Conservation (phyloP, 2,329 filamentous ascomycete genomes). For the Pseudocercospora crystallina region DNA sequence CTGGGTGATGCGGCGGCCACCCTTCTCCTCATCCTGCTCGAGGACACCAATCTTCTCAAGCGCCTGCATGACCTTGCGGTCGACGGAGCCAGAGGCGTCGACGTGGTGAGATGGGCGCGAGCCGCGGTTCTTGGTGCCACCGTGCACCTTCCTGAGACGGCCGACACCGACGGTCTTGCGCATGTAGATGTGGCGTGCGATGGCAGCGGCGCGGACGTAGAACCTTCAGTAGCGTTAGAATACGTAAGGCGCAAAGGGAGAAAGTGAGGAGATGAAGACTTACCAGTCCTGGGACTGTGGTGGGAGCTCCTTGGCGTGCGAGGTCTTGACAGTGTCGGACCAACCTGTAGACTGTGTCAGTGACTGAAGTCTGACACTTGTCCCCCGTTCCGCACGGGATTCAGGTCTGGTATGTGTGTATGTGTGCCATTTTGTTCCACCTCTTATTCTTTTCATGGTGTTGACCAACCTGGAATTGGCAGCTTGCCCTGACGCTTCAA, state of each 20-base stretch:
- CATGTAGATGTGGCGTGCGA: constrained; percentile 98
- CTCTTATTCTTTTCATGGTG: constrained; percentile 20
- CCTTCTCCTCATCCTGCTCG: constrained; percentile 97
- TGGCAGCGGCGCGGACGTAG: constrained; percentile 84
- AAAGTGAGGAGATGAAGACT: constrained; percentile 44
- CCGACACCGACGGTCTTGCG: constrained; percentile 99
- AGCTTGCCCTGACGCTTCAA: constrained; percentile 94
- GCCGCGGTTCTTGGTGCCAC: constrained; percentile 88
- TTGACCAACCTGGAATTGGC: constrained; percentile 75
- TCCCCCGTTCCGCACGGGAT: constrained; percentile 55
- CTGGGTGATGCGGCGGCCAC: constrained; percentile 97
- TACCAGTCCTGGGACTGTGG: constrained; percentile 99
- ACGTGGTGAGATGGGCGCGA: constrained; percentile 90
- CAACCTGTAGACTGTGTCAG: constrained; percentile 67
- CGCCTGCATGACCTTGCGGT: constrained; percentile 95
- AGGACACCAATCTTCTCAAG: constrained; percentile 99
- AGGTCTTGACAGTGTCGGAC: constrained; percentile 99
- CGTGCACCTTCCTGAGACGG: constrained; percentile 95
- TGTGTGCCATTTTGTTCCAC: constrained; percentile 11
- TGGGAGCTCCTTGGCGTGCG: constrained; percentile 92
- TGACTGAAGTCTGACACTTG: constrained; percentile 42
- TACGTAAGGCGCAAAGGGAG: neutral
- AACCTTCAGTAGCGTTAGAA: constrained; percentile 46
- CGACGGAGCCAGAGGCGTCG: constrained; percentile 89
- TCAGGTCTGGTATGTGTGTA: constrained; percentile 43